Evolutionary conservation across 768 basidiomycete genomes (phyloP).

Genomic region (Saitozyma podzolica): DNA sequence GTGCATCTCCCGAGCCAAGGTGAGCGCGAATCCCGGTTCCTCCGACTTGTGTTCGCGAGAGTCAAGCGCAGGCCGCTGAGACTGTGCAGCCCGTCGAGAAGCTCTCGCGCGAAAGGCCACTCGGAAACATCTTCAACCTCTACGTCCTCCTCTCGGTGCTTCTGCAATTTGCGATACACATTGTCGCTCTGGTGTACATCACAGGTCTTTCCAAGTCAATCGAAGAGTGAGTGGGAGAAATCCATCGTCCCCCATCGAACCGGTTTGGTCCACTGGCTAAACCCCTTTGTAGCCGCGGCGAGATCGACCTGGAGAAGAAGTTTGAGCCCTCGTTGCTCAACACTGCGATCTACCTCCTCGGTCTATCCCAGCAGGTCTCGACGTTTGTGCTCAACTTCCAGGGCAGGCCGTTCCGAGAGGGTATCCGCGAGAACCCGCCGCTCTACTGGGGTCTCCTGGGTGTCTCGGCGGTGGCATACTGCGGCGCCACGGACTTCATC

Average conservation of each 20-base stretch:
- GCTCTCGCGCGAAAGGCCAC: conserved; percentile 85
- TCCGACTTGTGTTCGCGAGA: background rate
- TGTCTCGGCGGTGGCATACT: conserved; percentile 86
- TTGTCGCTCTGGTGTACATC: conserved; percentile 85
- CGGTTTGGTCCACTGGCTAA: no score
- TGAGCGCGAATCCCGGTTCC: conserved; percentile 51
- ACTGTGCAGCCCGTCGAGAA: conserved; percentile 83
- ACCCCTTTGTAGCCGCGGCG: conserved; percentile 1
- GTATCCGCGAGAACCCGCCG: conserved; percentile 92
- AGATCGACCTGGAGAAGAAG: conserved; percentile 89
- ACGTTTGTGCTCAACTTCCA: conserved; percentile 98
- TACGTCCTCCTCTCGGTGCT: conserved; percentile 91
- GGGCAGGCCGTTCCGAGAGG: conserved; percentile 97
- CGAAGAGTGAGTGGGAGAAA: conserved; percentile 63
- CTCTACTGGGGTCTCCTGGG: conserved; percentile 88
- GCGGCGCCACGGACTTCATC: conserved; percentile 87
- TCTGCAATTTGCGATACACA: conserved; percentile 90
- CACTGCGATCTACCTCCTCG: conserved; percentile 92
- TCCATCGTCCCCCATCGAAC: background rate
- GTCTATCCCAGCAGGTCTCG: conserved; percentile 95
- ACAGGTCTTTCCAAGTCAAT: conserved; percentile 75
- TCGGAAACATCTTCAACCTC: conserved; percentile 94
- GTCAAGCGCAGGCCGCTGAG: background rate
- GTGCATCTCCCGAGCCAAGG: conserved; percentile 96
- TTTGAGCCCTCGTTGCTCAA: conserved; percentile 93